phyloP scores from a whole-genome alignment of 768 basidiomycete species.

The Coprinellus micaceus region DNA sequence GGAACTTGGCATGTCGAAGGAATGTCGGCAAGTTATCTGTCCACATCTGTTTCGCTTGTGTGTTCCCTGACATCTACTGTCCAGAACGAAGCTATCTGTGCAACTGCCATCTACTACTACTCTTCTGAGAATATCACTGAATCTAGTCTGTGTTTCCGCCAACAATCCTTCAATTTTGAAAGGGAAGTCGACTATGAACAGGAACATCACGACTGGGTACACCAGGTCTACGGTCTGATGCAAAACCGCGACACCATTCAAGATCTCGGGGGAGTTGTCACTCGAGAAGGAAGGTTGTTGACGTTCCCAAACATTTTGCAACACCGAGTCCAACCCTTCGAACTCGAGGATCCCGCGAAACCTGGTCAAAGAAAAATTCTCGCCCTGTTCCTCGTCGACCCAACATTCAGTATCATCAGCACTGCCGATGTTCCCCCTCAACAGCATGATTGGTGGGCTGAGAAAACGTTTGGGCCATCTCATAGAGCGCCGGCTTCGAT shows the following conservation, averaged over 20 bases:
- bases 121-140: constrained; percentile 30
- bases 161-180: constrained; percentile 17
- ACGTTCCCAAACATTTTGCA: constrained; percentile 37
- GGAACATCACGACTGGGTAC: not conserved
- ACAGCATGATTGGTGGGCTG: constrained; percentile 26
- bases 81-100: constrained; percentile 25
- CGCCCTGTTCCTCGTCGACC: constrained; percentile 37
- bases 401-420: constrained; percentile 21
- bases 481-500: not conserved
- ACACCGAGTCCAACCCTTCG: constrained; percentile 33
- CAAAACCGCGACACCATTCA: constrained; percentile 5
- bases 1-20: constrained; percentile 19
- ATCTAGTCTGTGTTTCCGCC: constrained; percentile 18
- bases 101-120: constrained; percentile 26
- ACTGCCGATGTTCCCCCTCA: constrained; percentile 25
- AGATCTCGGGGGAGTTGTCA: constrained; percentile 24
- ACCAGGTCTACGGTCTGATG: not conserved
- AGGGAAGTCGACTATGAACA: constrained; percentile 1
- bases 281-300: constrained; percentile 26
- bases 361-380: constrained; percentile 40
- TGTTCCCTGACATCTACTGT: constrained; percentile 20
- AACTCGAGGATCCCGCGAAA: constrained; percentile 29
- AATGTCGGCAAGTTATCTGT: constrained; percentile 11
- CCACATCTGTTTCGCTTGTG: not conserved
- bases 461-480: not conserved